Base-by-base conservation (phyloP, 176 grass and related monocot genomes). In the Ampelocalamus luodianensis region DNA sequence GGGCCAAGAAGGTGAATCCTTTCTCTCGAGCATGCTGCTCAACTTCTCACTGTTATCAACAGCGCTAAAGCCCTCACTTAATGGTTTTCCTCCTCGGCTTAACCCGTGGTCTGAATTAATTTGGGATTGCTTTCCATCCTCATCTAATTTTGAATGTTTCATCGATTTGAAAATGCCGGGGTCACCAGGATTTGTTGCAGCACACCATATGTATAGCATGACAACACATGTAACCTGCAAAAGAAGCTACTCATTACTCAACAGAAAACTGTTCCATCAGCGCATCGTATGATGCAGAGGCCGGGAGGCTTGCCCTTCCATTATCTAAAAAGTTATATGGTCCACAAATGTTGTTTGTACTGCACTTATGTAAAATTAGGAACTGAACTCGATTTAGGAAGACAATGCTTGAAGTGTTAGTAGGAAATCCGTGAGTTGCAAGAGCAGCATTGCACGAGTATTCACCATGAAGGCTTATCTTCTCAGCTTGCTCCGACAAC, bases 121-220 rank as follows among this genome's bases (percentile, higher is more conserved):
- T 65, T 78, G 62, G 50, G 77, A 77, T 54, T 89, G 79, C n/a
- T 81, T 87, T 83, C 63, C 82, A 73, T 84, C 84, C 60, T 77
- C 76, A 34, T 89, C 90, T 54, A 87, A 49, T 77, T 88, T 90
- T 40, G 86, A 59, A 88, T 89, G 82, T 44, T 64, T 92, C 8
- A 86, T 38, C 64, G 91, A 89, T 58, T 72, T 89, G 90, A 89
- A 98, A 67, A 98, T 87, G 36, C 96, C 96, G 5, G 96, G 93
- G 79, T 98, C 96, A 16, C 90, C 93, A 43, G 96, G 96, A 85
- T 98, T 89, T 34, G 93, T 90, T 71, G 91, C 96, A 22, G 96
- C 96, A 87, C 93, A 98, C 93, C 93, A 92, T 70, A 93, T 82
- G 77, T 98, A 98, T 44, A 94, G 83, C 76, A 79, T 67, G 78